Percentiles rank a stretch among this genome's conserved stretches.
phyloP scores from a whole-genome alignment of 257 asterid species.

The Gardenia jasminoides region DNA sequence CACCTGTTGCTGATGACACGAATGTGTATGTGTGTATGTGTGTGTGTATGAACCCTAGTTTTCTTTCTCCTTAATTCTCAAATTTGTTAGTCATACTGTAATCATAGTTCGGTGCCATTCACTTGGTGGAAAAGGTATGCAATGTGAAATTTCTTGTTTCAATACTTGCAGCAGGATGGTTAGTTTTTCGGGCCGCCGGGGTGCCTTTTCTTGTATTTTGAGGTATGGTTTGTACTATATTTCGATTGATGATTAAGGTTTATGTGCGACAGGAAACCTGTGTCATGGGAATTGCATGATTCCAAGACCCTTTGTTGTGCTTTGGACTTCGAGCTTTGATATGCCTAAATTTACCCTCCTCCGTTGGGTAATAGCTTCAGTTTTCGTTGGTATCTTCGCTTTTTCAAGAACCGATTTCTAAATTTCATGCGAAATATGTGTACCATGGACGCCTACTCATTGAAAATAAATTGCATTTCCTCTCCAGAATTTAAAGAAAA shows the following conservation, averaged over 20 bases:
- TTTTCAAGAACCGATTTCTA: conserved; percentile 1
- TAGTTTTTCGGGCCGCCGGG: not conserved
- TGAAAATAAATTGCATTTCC: not conserved
- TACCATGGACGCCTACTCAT: not conserved
- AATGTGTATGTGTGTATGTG: not conserved
- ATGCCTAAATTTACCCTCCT: conserved; percentile 9
- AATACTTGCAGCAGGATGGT: not conserved
- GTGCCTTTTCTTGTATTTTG: not conserved
- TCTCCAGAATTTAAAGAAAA: not conserved
- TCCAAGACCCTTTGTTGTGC: conserved; percentile 12
- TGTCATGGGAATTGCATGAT: conserved; percentile 14
- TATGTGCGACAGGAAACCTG: conserved; percentile 1
- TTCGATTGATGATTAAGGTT: conserved; percentile 2
- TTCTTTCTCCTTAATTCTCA: too few relatives aligned
- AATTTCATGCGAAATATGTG: not conserved
- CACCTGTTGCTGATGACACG: conserved; percentile 32
- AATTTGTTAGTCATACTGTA: not conserved
- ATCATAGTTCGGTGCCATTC: not conserved
- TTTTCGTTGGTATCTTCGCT: not conserved
- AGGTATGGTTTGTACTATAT: not conserved
- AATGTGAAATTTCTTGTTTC: not conserved
- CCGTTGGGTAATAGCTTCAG: not conserved
- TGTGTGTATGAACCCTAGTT: conserved; percentile 12
- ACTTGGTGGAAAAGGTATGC: conserved; percentile 9
- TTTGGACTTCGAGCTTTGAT: conserved; percentile 18